Evolutionary conservation across 352 stramenopile genomes (phyloP).

Genomic region (Pythium volutum): DNA sequence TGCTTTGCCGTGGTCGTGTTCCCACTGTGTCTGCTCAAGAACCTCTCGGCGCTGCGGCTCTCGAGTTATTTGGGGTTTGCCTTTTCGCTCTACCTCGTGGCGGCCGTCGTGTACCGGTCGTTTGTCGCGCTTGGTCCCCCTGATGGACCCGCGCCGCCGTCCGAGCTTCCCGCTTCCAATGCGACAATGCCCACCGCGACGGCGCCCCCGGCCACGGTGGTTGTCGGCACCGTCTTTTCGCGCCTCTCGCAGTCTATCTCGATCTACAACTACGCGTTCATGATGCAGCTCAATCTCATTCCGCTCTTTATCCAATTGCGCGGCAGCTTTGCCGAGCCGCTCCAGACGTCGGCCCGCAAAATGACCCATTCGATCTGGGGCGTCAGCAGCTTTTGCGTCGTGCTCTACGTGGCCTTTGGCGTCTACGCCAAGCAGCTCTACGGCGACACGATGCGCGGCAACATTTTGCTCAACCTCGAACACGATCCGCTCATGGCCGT

Average conservation of each 20-base stretch:
- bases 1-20: slow-evolving; percentile 61
- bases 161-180: too few species aligned
- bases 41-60: slow-evolving; percentile 68
- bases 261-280: slow-evolving; percentile 86
- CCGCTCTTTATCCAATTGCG: slow-evolving; percentile 72
- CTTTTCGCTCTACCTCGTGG: slow-evolving; percentile 70
- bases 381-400: slow-evolving; percentile 50
- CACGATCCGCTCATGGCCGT: slow-evolving; percentile 65
- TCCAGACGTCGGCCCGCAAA: slow-evolving; percentile 40
- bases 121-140: slow-evolving; percentile 28
- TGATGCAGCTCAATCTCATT: slow-evolving; percentile 82
- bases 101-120: slow-evolving; percentile 57
- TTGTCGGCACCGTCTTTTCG: slow-evolving; percentile 30
- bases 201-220: slow-evolving; percentile 3
- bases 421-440: slow-evolving; percentile 53
- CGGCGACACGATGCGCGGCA: slow-evolving; percentile 49
- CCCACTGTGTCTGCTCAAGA: slow-evolving; percentile 61
- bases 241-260: slow-evolving; percentile 55
- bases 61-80: slow-evolving; percentile 72
- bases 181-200: slow-evolving; percentile 6
- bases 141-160: background rate
- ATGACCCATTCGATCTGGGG: slow-evolving; percentile 53
- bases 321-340: slow-evolving; percentile 49
- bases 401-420: slow-evolving; percentile 65
- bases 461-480: slow-evolving; percentile 81